Evolutionary conservation across 2,329 filamentous ascomycete species (phyloP).

Genomic region (Phialemoniopsis sp.): DNA sequence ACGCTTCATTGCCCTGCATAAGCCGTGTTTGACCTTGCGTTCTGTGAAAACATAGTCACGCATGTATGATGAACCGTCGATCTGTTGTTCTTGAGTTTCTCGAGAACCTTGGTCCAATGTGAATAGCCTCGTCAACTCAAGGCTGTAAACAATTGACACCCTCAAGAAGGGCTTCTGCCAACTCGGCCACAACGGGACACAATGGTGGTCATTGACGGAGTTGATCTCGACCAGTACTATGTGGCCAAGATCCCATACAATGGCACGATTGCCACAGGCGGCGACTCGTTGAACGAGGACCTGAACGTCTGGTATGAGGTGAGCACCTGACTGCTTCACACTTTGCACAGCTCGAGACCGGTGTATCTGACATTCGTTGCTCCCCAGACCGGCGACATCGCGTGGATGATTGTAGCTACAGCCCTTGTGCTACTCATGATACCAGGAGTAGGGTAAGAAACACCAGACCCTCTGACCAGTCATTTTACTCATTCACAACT

Average conservation of each 20-base stretch:
- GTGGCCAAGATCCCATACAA: conserved; percentile 55
- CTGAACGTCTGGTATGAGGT: conserved; percentile 78
- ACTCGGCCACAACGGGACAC: background rate
- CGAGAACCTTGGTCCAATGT: too few relatives aligned
- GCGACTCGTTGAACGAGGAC: conserved; percentile 62
- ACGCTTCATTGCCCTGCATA: too few relatives aligned
- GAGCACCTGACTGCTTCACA: conserved; percentile 18
- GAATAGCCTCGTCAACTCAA: too few relatives aligned
- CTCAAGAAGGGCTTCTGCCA: too few relatives aligned
- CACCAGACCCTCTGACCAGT: too few relatives aligned
- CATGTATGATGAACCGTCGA: too few relatives aligned
- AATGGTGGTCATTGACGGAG: conserved; percentile 29
- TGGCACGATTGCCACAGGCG: conserved; percentile 59
- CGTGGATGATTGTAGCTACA: conserved; percentile 77
- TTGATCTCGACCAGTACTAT: conserved; percentile 40
- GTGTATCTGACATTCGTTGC: conserved; percentile 17
- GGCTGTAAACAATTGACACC: too few relatives aligned
- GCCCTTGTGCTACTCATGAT: conserved; percentile 89
- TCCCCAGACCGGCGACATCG: conserved; percentile 71
- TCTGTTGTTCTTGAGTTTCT: too few relatives aligned
- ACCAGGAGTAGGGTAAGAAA: conserved; percentile 72
- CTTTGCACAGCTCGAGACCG: conserved; percentile 2
- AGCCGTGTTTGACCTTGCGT: too few relatives aligned
- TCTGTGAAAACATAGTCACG: too few relatives aligned
- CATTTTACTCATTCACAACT: too few relatives aligned